A percentile compares a stretch with the other conserved stretches of the same genome.
phyloP scores from a whole-genome alignment of 2,329 filamentous ascomycete species.

The Boeremia lycopersici region DNA sequence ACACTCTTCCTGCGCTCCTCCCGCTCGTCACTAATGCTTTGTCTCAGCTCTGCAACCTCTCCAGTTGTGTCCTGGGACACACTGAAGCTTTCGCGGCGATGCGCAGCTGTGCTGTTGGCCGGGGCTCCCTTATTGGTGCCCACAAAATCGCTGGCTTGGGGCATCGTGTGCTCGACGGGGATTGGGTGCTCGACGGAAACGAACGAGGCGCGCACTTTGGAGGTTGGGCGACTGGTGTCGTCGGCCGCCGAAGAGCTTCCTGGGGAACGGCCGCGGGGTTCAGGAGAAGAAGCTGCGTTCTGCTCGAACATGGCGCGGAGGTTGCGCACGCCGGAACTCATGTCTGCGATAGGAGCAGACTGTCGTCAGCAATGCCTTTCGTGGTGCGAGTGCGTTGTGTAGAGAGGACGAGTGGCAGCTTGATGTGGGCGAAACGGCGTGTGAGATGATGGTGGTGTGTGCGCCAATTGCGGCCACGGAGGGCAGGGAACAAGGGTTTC shows the following conservation, averaged over 20 bases:
- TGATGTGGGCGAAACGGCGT: conserved; percentile 23
- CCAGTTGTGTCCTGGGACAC: conserved; percentile 44
- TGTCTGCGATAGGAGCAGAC: conserved; percentile 47
- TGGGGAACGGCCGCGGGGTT: conserved; percentile 53
- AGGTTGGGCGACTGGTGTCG: conserved; percentile 44
- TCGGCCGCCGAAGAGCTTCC: conserved; percentile 41
- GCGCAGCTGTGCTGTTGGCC: conserved; percentile 37
- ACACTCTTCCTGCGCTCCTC: conserved; percentile 47
- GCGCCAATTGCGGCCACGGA: conserved; percentile 17
- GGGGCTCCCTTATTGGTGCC: conserved; percentile 36
- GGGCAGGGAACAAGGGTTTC: conserved; percentile 25
- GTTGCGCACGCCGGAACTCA: conserved; percentile 56
- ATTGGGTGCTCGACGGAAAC: conserved; percentile 53
- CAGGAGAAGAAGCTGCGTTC: conserved; percentile 44
- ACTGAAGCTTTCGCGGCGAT: conserved; percentile 52
- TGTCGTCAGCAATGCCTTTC: conserved; percentile 34
- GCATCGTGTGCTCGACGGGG: conserved; percentile 51
- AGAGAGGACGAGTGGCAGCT: conserved; percentile 19
- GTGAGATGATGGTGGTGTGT: conserved; percentile 35
- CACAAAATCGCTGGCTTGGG: conserved; percentile 32
- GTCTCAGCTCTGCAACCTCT: conserved; percentile 46
- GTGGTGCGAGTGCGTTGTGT: conserved; percentile 21
- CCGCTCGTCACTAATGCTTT: conserved; percentile 49
- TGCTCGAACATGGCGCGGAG: conserved; percentile 58
- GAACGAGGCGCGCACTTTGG: conserved; percentile 57